Evolutionary conservation across 306 rosid genomes (phyloP).

Genomic region (Lagenaria siceraria): DNA sequence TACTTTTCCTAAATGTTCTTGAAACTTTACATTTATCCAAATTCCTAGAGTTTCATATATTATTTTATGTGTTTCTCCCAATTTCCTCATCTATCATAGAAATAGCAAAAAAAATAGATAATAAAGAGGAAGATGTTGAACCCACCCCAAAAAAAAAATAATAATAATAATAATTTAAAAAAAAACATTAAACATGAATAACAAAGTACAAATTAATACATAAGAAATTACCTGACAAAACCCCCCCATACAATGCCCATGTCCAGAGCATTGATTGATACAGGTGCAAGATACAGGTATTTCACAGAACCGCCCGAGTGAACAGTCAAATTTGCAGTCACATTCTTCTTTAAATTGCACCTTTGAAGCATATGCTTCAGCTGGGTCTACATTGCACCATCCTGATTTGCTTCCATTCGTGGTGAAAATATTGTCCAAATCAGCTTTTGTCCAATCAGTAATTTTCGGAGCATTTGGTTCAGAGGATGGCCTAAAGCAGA

Average conservation of each 20-base stretch:
- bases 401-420: slow-evolving; percentile 64
- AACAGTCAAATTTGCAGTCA: slow-evolving; percentile 80
- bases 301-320: slow-evolving; percentile 67
- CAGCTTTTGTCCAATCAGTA: slow-evolving; percentile 63
- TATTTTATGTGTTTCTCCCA: not conserved
- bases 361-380: slow-evolving; percentile 64
- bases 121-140: not conserved
- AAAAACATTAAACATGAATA: not conserved
- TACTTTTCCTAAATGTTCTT: not conserved
- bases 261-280: slow-evolving; percentile 83
- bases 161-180: not conserved
- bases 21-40: not conserved
- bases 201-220: not conserved
- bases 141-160: not conserved
- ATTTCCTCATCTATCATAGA: not conserved
- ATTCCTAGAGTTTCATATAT: not conserved
- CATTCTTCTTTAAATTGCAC: slow-evolving; percentile 68
- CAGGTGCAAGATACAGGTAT: slow-evolving; percentile 60
- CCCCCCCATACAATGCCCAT: slow-evolving; percentile 84
- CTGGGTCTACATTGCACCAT: slow-evolving; percentile 97
- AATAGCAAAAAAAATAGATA: not conserved
- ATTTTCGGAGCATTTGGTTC: slow-evolving; percentile 48
- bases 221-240: slow-evolving; percentile 59
- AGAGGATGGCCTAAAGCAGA: slow-evolving; percentile 51
- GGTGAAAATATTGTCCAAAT: slow-evolving; percentile 55